Conservation (phyloP, 208 protist genomes). For the Acanthamoeba divionensis region DNA sequence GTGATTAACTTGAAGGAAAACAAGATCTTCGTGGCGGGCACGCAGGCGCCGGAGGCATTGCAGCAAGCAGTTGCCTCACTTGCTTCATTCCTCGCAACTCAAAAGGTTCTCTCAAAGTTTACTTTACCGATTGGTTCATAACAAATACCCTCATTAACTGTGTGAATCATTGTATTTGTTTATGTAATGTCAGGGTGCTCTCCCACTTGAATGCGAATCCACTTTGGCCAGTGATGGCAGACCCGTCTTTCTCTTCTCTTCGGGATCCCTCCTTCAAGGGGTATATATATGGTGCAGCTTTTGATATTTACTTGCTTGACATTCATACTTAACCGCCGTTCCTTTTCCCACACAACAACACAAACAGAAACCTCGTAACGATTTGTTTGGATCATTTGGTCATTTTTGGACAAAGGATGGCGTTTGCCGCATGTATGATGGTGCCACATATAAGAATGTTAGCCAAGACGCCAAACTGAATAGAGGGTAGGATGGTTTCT, state of each 20-base stretch:
- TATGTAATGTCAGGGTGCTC: background rate
- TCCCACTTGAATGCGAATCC: slow-evolving; percentile 25
- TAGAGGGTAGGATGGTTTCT: background rate
- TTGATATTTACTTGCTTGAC: background rate
- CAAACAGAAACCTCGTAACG: slow-evolving; percentile 18
- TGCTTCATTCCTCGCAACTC: background rate
- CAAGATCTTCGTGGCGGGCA: slow-evolving; percentile 30
- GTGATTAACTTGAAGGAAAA: slow-evolving; percentile 50
- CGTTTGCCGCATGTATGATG: slow-evolving; percentile 32
- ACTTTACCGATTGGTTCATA: background rate
- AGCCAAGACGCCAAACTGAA: background rate
- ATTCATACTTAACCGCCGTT: background rate
- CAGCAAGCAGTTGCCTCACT: slow-evolving; percentile 24
- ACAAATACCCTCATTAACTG: background rate
- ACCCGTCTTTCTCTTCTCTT: background rate
- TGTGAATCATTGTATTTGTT: background rate
- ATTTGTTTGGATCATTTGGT: slow-evolving; percentile 23
- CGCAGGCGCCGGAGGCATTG: slow-evolving; percentile 5
- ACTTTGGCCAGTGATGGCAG: slow-evolving; percentile 26
- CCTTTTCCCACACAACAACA: background rate
- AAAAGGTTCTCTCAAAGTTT: slow-evolving; percentile 24
- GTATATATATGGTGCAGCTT: background rate
- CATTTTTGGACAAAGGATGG: slow-evolving; percentile 35
- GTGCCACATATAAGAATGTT: background rate
- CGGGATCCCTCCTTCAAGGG: background rate